Conservation (phyloP, 768 basidiomycete genomes). For the Boletus eberwhitei region DNA sequence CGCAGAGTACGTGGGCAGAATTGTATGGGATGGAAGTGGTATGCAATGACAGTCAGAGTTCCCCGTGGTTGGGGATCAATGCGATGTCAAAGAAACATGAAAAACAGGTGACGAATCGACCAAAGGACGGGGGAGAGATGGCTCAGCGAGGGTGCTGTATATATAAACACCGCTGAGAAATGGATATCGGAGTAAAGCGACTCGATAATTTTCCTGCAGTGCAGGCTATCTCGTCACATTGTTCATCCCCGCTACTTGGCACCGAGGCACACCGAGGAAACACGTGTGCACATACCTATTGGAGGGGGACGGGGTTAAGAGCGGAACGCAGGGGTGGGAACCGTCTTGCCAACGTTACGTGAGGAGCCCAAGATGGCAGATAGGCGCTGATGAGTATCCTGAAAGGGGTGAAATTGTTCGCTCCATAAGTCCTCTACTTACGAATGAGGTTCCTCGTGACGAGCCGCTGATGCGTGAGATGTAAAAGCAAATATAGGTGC, state of each 20-base stretch:
- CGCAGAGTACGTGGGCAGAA: not conserved
- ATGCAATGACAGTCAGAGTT: not conserved
- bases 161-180: conserved; percentile 20
- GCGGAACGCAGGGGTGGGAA: conserved; percentile 19
- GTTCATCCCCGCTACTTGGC: conserved; percentile 18
- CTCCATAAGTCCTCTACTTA: not conserved
- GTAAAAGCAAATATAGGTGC: not conserved
- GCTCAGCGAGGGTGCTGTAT: conserved; percentile 2
- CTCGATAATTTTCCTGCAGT: not conserved
- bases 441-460: not conserved
- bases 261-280: conserved; percentile 7
- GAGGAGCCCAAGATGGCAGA: conserved; percentile 13
- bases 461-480: not conserved
- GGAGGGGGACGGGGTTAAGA: conserved; percentile 9
- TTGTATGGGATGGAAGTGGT: not conserved
- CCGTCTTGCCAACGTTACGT: conserved; percentile 17
- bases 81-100: conserved; percentile 13
- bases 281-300: conserved; percentile 23
- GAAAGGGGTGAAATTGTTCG: not conserved
- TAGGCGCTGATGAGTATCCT: conserved; percentile 8
- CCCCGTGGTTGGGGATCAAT: conserved; percentile 9
- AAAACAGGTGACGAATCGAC: conserved; percentile 6
- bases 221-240: conserved; percentile 4
- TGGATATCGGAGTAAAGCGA: conserved; percentile 6
- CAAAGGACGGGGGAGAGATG: not conserved